Conservation (phyloP, 2,329 filamentous ascomycete species). For the Orbilia ellipsospora region DNA sequence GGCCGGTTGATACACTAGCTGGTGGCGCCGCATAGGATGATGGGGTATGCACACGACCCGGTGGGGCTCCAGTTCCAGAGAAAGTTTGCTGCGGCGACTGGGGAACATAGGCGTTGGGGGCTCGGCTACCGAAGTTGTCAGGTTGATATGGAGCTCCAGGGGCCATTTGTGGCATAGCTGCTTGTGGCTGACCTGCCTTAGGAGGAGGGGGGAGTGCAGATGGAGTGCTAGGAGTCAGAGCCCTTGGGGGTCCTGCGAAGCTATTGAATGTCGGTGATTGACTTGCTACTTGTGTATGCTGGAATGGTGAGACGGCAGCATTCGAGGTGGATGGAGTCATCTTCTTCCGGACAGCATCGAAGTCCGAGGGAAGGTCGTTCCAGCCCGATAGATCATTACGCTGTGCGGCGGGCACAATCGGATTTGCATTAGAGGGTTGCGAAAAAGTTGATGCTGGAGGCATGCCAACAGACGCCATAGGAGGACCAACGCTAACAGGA, state of each 20-base stretch:
- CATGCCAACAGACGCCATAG: slow-evolving; percentile 13
- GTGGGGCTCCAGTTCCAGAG: slow-evolving; percentile 60
- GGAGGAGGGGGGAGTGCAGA: slow-evolving; percentile 67
- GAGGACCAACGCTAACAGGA: slow-evolving; percentile 62
- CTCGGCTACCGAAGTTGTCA: slow-evolving; percentile 72
- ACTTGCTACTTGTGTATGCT: slow-evolving; percentile 74
- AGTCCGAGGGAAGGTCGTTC: slow-evolving; percentile 94
- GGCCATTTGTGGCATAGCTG: slow-evolving; percentile 49
- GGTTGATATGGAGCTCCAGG: slow-evolving; percentile 61
- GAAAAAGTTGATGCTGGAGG: slow-evolving; percentile 51
- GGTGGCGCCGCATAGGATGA: slow-evolving; percentile 70
- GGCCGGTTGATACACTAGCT: slow-evolving; percentile 59
- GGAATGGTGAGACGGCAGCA: slow-evolving; percentile 78
- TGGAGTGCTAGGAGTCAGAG: slow-evolving; percentile 1
- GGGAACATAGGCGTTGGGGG: slow-evolving; percentile 64
- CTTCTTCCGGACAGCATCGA: slow-evolving; percentile 78
- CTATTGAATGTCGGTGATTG: slow-evolving; percentile 83
- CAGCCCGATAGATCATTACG: slow-evolving; percentile 76
- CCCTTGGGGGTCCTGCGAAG: slow-evolving; percentile 75
- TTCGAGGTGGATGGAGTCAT: slow-evolving; percentile 74
- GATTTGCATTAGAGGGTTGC: slow-evolving; percentile 66
- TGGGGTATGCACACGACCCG: slow-evolving; percentile 66
- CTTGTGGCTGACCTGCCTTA: slow-evolving; percentile 58
- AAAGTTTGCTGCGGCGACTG: slow-evolving; percentile 67
- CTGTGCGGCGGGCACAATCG: slow-evolving; percentile 75